Base-by-base conservation (phyloP, 208 protist species). In the Lotmaria passim region DNA sequence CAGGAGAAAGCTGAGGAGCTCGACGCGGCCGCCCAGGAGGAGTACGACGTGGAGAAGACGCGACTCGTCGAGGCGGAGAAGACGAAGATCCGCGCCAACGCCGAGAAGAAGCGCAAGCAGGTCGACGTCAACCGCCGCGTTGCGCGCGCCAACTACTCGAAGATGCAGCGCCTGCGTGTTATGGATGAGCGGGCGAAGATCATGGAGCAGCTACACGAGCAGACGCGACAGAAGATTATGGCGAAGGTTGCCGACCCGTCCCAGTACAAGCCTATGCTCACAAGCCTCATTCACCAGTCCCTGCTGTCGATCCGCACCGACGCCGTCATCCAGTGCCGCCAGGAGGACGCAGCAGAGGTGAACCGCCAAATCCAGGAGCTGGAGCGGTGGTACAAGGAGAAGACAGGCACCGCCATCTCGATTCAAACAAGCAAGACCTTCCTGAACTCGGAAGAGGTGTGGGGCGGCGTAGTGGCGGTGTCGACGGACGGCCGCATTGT, bases 21-120 rank as follows among this genome's bases (percentile, higher is more conserved):
- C 34, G 82, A 96, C 31, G 73, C 87, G n/a, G 87, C 89, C 21
- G 93, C 91, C 11, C 87, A 95, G 79, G 89, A 96, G 68, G 91
- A 96, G 84, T 94, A 94, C 72, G 89, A 96, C 61, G 87, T 94
- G 52, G 90, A 93, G 58, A 94, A 95, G 81, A 93, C 91, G 87
- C 89, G 90, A 30, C 77, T 95, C 2, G 87, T 94, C 24, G 89
- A 97, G 73, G 80, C 81, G 0, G 89, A 94, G 73, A 96, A 97
- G 77, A 51, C 71, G 3, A 94, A 97, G 77, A 92, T 95, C 30
- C 82, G 86, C 52, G 74, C 80, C 33, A 86, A 73, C 36, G 68
- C 75, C 26, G 90, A 94, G 46, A 90, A 94, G 79, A 83, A 84
- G 53, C 85, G 87, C 58, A 93, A 91, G 73, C 86, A 95, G 70